A percentile compares a stretch with the other conserved stretches of the same genome.
phyloP scores from a whole-genome alignment of 306 rosid species.

The barrel medic (Medicago truncatula) region MtrunA17r5.0-ANR NC_053044.1:32396501-32397000 shows the following conservation, averaged over 20 bases:
- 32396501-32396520: neutral
- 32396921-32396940: constrained; percentile 7
- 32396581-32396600: too few relatives aligned
- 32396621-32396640: too few relatives aligned
- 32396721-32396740: constrained; percentile 7
- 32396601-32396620: too few relatives aligned
- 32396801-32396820: neutral
- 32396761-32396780: neutral
- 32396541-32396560: constrained; percentile 23
- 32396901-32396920: neutral
- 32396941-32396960: constrained; percentile 8
- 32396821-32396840: neutral
- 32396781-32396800: constrained; percentile 13
- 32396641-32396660: too few relatives aligned
- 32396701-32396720: constrained; percentile 6
- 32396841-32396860: neutral
- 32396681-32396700: constrained; percentile 15
- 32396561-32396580: too few relatives aligned
- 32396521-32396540: constrained; percentile 22
- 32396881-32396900: neutral
- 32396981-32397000: constrained; percentile 2
- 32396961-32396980: constrained; percentile 14
- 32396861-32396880: constrained; percentile 9
- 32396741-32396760: constrained; percentile 1
- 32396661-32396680: neutral